Evolutionary conservation across 257 asterid genomes (phyloP).

Genomic region (Dorcoceras hygrometricum): DNA sequence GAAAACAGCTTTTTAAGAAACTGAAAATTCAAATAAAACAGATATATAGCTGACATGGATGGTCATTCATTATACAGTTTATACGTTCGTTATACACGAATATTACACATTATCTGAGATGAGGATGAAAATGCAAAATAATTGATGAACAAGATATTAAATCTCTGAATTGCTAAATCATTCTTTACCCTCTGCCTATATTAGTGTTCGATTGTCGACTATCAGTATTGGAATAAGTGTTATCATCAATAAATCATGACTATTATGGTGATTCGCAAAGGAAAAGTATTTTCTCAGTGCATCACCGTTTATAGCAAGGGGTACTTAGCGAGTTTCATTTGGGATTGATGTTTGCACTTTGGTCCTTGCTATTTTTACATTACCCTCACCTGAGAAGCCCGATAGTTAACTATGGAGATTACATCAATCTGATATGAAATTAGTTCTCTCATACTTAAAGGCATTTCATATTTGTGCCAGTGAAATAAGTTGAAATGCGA

Average conservation of each 20-base stretch:
- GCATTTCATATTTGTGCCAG: neutral
- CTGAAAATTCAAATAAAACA: neutral
- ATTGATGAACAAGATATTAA: neutral
- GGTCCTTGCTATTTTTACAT: neutral
- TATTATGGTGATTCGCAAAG: too few species aligned
- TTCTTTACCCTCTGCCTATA: neutral
- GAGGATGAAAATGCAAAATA: neutral
- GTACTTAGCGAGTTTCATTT: neutral
- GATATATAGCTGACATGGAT: neutral
- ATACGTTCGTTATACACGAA: neutral
- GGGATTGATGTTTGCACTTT: neutral
- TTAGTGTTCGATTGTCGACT: neutral
- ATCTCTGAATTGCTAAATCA: neutral
- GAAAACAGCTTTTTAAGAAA: neutral
- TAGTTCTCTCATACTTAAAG: neutral
- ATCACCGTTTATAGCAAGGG: neutral
- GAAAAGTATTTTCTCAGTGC: neutral
- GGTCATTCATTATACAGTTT: neutral
- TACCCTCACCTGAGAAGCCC: neutral
- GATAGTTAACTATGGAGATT: neutral
- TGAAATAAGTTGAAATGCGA: constrained; percentile 20
- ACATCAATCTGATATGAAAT: neutral
- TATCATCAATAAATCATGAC: neutral
- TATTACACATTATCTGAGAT: neutral
- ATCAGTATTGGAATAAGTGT: neutral